Evolutionary conservation across 139 green algal genomes (phyloP).

Genomic region (Coccomyxa sp.): DNA sequence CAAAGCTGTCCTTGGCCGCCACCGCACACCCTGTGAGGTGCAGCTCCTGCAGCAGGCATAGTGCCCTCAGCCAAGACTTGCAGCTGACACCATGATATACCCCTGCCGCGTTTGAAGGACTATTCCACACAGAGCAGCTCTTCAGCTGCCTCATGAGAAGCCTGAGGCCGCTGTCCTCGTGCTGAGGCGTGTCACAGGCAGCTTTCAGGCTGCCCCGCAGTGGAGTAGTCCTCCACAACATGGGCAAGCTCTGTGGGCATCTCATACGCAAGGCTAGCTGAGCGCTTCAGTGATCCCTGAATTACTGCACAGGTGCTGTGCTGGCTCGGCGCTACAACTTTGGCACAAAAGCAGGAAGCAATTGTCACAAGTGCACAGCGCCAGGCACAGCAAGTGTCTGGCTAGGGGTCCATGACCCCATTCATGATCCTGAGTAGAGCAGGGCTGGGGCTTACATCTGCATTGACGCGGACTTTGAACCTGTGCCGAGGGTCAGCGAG

Average conservation of each 20-base stretch:
- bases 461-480: constrained; percentile 95
- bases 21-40: constrained; percentile 43
- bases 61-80: no score
- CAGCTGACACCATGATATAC: no score
- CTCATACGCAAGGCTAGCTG: not conserved
- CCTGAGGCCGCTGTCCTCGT: not conserved
- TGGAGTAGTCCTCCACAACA: no score
- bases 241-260: no score
- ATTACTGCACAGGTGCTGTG: not conserved
- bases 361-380: not conserved
- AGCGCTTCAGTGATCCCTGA: not conserved
- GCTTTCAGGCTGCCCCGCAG: no score
- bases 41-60: constrained; percentile 39
- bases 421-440: not conserved
- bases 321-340: not conserved
- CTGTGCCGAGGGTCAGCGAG: constrained; percentile 56
- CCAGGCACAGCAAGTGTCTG: not conserved
- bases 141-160: not conserved
- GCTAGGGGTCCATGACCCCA: not conserved
- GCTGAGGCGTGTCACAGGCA: not conserved
- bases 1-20: constrained; percentile 12
- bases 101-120: no score
- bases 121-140: not conserved
- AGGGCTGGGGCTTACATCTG: constrained; percentile 47
- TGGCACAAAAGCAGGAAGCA: no score